Evolutionary conservation across 1,284 basidiomycete species (phyloP), one percentile per base, ranked within the genome.

Genomic region (Neonothopanus nambi): DNA sequence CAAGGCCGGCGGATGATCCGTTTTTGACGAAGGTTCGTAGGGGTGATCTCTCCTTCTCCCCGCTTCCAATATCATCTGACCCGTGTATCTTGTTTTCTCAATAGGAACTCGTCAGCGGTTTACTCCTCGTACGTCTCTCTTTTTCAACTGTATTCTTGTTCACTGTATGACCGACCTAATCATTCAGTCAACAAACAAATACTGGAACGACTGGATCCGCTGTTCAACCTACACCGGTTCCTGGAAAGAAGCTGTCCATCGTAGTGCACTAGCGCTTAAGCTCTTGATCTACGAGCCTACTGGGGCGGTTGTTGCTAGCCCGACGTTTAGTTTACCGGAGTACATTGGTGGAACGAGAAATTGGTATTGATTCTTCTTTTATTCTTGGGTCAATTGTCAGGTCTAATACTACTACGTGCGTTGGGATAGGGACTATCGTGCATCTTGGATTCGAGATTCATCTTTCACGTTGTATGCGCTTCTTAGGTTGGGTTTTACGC

Each of bases 171-270:
- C 35, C 3, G 30, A 20, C 17, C 21, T 11, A 13, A 20, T n/a
- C 24, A 1, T 12, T 26, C 18, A 17, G 18, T 76, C 83, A n/a
- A 95, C 94, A 4, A 84, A 85, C 59, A 70, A 70, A n/a, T 96
- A 91, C 68, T 97, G 94, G 94, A 83, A 84, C 57, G 70, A 80
- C 23, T 97, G 94, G 94, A 87, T 95, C 61, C 75, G 79, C 15
- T 80, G 82, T 61, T 91, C 87, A 15, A 89, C 86, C 0, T 97
- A 97, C 69, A 80, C 79, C 18, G 95, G 94, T 0, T 83, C 91
- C n/a, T 98, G 94, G 95, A 88, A 95, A 60, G 94, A 98, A 69
- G 85, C 87, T 1, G 92, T 96, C 2, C 83, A 92, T 65, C 82
- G 93, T 24, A 92, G 89, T 52, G 94, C 92, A 0, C 77, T 96